These are phyloP conservation scores for Stachybotrys elegans DNA, from an alignment of 2,329 filamentous ascomycete species.

Conservation along the genomic window DNA sequence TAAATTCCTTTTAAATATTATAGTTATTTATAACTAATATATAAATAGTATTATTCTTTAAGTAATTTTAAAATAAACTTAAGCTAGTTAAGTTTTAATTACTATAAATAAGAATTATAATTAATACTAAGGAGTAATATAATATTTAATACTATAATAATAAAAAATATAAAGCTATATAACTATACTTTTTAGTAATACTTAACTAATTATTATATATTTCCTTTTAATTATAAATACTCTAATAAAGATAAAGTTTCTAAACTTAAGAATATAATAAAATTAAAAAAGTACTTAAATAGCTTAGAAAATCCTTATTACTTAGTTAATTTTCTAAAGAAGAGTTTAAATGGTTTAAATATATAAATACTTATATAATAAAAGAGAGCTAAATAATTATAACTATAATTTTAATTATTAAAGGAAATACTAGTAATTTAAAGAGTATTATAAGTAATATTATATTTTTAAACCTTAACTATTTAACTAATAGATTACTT, in stretches of 20 bases:
- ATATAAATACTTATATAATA: constrained; percentile 19
- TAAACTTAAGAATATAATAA: constrained; percentile 14
- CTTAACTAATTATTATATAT: no score
- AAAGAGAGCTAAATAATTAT: constrained; percentile 27
- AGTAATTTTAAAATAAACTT: no score
- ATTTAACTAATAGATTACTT: constrained; percentile 28
- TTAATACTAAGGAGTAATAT: no score
- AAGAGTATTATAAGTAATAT: constrained; percentile 20
- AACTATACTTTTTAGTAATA: no score
- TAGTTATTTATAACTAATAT: no score
- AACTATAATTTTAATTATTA: constrained; percentile 26
- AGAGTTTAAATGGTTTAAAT: constrained; percentile 23
- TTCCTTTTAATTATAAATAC: no score
- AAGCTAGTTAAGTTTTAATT: no score
- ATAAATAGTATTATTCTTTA: no score
- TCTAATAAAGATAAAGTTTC: constrained; percentile 8
- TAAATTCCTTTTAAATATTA: no score
- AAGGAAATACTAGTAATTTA: constrained; percentile 15
- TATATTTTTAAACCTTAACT: constrained; percentile 28
- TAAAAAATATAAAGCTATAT: no score
- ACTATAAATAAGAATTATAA: no score
- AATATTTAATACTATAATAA: no score
- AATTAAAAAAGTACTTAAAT: constrained; percentile 8
- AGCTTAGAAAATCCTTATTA: constrained; percentile 25
- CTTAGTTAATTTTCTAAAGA: constrained; percentile 26